Conservation (phyloP, 192 early-diverging fungal genomes). For the Helicostylum pulchrum region DNA sequence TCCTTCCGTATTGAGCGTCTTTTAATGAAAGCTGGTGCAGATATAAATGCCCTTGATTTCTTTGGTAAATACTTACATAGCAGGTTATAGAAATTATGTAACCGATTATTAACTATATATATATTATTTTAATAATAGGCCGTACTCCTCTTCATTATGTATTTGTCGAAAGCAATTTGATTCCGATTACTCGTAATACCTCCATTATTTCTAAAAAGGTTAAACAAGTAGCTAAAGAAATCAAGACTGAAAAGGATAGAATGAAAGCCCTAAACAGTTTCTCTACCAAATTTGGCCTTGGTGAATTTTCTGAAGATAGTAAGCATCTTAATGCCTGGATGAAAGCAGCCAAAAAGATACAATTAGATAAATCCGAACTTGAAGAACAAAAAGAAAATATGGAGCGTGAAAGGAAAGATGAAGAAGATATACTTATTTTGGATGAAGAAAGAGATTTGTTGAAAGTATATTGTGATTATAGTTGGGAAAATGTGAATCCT, state of each 20-base stretch:
- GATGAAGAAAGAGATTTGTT: neutral
- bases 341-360: neutral
- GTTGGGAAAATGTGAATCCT: constrained; percentile 30
- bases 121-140: constrained; percentile 20
- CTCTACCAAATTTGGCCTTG: neutral
- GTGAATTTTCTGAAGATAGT: neutral
- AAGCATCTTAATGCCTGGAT: constrained; percentile 19
- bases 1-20: constrained; percentile 46
- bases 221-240: constrained; percentile 22
- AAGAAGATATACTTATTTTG: constrained; percentile 1
- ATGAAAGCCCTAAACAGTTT: neutral
- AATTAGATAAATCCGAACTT: neutral
- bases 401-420: neutral
- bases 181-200: constrained; percentile 40
- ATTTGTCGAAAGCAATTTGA: constrained; percentile 34
- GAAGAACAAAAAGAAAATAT: neutral
- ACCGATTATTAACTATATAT: neutral
- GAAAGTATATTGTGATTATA: constrained; percentile 9
- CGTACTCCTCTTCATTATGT: constrained; percentile 51
- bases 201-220: constrained; percentile 17
- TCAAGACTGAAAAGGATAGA: constrained; percentile 4
- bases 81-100: neutral
- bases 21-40: constrained; percentile 40
- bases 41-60: constrained; percentile 47
- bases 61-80: constrained; percentile 27